These are phyloP conservation scores for Biscogniauxia mediterranea DNA, from an alignment of 2,329 filamentous ascomycete species.

Conservation along the genomic window DNA sequence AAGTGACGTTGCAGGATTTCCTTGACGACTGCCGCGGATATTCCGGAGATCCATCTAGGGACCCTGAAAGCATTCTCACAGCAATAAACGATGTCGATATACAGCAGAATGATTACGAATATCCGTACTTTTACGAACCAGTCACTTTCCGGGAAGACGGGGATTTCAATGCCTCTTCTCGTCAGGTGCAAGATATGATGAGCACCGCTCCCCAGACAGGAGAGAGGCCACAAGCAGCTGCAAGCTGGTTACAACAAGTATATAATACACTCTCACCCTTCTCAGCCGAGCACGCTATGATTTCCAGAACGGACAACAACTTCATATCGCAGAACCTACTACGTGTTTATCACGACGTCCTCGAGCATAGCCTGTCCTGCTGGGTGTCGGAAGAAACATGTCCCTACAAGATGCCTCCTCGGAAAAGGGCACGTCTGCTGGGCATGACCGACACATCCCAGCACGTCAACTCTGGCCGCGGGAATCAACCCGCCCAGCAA, in stretches of 20 bases:
- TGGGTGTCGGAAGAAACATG: constrained; percentile 55
- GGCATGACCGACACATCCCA: constrained; percentile 14
- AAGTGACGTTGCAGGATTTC: too few species aligned
- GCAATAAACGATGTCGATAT: too few species aligned
- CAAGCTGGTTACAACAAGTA: background rate
- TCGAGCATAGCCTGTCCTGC: constrained; percentile 52
- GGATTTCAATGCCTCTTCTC: too few species aligned
- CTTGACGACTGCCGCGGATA: too few species aligned
- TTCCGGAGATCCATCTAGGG: too few species aligned
- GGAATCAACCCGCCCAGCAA: constrained; percentile 11
- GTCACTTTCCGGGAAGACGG: too few species aligned
- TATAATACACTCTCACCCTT: constrained; percentile 12
- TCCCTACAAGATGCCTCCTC: constrained; percentile 40
- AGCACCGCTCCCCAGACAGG: too few species aligned
- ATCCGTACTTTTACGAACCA: too few species aligned
- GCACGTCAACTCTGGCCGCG: constrained; percentile 9
- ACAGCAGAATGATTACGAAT: too few species aligned
- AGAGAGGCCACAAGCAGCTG: too few species aligned
- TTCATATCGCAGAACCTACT: constrained; percentile 44
- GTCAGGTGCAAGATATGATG: too few species aligned
- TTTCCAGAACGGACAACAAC: constrained; percentile 29
- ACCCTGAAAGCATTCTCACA: too few species aligned
- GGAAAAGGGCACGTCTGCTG: constrained; percentile 1
- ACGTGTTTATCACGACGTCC: constrained; percentile 52
- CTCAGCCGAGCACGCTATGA: constrained; percentile 22